Evolutionary conservation across 192 early-diverging fungal genomes (phyloP).

Genomic region (Backusella mclennaniae): DNA sequence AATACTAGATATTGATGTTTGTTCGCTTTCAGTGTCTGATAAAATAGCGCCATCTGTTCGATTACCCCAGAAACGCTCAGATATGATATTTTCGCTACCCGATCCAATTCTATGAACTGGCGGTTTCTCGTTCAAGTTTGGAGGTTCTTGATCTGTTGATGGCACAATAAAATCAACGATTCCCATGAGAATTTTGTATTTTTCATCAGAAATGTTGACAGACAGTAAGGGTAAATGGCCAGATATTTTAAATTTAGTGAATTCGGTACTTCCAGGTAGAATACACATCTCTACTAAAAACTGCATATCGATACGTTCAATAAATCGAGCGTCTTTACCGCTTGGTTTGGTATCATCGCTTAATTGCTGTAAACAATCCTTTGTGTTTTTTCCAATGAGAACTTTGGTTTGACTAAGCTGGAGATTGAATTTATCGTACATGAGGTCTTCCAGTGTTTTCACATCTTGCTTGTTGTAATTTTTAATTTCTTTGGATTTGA

Average conservation of each 20-base stretch:
- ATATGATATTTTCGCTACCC: background rate
- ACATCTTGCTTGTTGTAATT: constrained; percentile 56
- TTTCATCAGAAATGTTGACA: constrained; percentile 77
- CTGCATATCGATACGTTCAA: constrained; percentile 70
- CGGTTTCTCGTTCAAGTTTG: constrained; percentile 10
- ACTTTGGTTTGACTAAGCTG: constrained; percentile 68
- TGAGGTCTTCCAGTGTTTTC: constrained; percentile 57
- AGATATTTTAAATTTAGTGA: constrained; percentile 65
- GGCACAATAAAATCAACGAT: constrained; percentile 66
- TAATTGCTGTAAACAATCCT: constrained; percentile 21
- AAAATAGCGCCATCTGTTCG: background rate
- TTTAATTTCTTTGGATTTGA: constrained; percentile 60
- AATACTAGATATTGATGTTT: background rate
- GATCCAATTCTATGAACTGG: background rate
- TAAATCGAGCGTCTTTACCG: constrained; percentile 50
- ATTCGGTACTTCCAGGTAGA: constrained; percentile 61
- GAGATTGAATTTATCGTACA: constrained; percentile 84
- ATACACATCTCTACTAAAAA: constrained; percentile 76
- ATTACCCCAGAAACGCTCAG: background rate
- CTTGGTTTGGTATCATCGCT: constrained; percentile 28
- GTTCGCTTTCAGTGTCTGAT: constrained; percentile 6
- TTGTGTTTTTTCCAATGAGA: constrained; percentile 51
- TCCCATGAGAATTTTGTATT: constrained; percentile 79
- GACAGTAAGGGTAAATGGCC: constrained; percentile 71
- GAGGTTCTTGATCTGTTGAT: constrained; percentile 7